phyloP scores from a whole-genome alignment of 148 eudicot genomes.

The Beta vulgaris region DNA sequence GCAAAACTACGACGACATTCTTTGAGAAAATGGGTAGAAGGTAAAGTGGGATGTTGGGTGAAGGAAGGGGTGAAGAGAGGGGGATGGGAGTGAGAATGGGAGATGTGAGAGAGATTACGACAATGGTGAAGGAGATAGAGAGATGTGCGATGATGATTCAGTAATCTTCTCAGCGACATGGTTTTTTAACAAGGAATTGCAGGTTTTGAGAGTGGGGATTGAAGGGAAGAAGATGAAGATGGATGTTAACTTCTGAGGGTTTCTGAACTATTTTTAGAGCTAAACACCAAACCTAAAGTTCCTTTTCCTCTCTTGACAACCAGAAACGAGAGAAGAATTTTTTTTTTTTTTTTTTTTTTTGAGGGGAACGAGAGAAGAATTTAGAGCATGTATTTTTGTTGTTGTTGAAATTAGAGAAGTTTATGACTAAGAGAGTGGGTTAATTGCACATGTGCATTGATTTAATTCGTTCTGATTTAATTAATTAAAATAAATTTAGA shows the following conservation, averaged over 20 bases:
- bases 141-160: slow-evolving; percentile 19
- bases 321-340: too few species aligned
- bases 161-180: slow-evolving; percentile 27
- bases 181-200: not conserved
- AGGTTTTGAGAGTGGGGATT: not conserved
- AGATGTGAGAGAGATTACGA: slow-evolving; percentile 29
- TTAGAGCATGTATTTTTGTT: too few species aligned
- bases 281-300: too few species aligned
- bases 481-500: too few species aligned
- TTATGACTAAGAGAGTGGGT: too few species aligned
- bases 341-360: too few species aligned
- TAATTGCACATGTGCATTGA: too few species aligned
- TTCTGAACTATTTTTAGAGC: not conserved
- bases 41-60: slow-evolving; percentile 20
- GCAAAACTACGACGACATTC: slow-evolving; percentile 58
- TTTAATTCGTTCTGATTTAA: too few species aligned
- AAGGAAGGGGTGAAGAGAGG: slow-evolving; percentile 16
- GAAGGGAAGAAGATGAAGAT: not conserved
- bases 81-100: slow-evolving; percentile 20
- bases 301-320: too few species aligned
- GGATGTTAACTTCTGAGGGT: not conserved
- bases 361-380: too few species aligned
- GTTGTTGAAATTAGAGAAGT: too few species aligned
- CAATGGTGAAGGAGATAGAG: slow-evolving; percentile 21
- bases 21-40: slow-evolving; percentile 28